Evolutionary conservation across 2,329 filamentous ascomycete species (phyloP), one percentile per base, ranked within the genome.

Genomic region (Penicillium sp.): DNA sequence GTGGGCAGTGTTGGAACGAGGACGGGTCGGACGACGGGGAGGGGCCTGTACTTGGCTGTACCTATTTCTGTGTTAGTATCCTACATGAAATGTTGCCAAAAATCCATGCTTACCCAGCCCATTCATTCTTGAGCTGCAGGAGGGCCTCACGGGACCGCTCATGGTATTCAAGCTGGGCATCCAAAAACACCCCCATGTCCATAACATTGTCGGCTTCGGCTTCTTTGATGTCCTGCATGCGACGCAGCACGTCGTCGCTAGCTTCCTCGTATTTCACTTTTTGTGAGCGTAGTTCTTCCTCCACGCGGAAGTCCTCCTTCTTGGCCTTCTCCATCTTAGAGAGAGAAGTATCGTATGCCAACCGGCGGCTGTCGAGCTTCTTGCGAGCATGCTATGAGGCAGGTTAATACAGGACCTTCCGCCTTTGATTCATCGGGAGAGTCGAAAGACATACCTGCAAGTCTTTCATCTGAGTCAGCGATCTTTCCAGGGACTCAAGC

Each of bases 261-360:
- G 90, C 88, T 78, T 97, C 94, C 71, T 97, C 94, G 70, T 96
- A 97, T 76, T 97, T 97, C 66, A 90, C 89, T 74, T 96, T 96
- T 72, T 94, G 90, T 29, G 86, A 84, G 54, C 93, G 89, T 52
- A 96, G 83, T 74, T 97, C 93, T 71, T 97, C 93, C 74, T 97
- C 94, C 54, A 94, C 82, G 60, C 91, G 84, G 78, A 94, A 96
- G 72, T 97, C 93, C 69, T 97, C 93, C 68, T 88, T 91, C 79
- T 96, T 96, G 24, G 89, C 87, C 75, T 96, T 97, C 69, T 95
- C 88, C 85, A 96, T 87, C 79, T 96, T 97, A 61, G 86, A 85
- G 46, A 91, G 86, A 59, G 89, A 92, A 34, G 93, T 89, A 72
- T 97, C 93, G 73, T 96, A 97, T 61, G 92, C 92, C 56, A 97